phyloP scores from a whole-genome alignment of 2,329 filamentous ascomycete genomes.

The Orbilia oligospora region DNA sequence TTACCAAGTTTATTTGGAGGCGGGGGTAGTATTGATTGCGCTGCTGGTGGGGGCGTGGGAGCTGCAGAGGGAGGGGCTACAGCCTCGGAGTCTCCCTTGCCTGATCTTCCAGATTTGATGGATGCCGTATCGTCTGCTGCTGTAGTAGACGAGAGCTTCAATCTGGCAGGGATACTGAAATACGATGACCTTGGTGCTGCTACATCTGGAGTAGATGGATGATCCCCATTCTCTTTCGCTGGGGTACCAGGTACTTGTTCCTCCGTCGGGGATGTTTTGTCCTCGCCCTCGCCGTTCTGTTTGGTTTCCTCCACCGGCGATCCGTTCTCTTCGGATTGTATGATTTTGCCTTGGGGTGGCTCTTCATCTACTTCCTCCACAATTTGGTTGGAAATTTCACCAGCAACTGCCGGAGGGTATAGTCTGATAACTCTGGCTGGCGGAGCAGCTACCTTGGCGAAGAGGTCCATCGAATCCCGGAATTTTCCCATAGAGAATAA shows the following conservation, averaged over 20 bases:
- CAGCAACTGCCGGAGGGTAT: slow-evolving; percentile 87
- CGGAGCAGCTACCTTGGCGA: slow-evolving; percentile 89
- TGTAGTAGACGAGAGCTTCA: slow-evolving; percentile 34
- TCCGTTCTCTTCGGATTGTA: slow-evolving; percentile 67
- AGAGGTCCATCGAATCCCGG: slow-evolving; percentile 87
- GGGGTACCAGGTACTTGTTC: slow-evolving; percentile 68
- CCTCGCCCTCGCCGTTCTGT: slow-evolving; percentile 70
- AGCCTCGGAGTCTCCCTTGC: slow-evolving; percentile 38
- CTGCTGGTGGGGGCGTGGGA: slow-evolving; percentile 29
- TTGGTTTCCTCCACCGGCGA: slow-evolving; percentile 51
- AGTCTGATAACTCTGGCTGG: slow-evolving; percentile 88
- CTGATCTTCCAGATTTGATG: slow-evolving; percentile 46
- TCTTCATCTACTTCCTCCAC: slow-evolving; percentile 71
- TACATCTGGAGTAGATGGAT: slow-evolving; percentile 35
- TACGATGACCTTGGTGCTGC: slow-evolving; percentile 37
- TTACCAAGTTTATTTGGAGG: slow-evolving; percentile 46
- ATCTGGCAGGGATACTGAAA: slow-evolving; percentile 46
- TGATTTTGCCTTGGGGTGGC: slow-evolving; percentile 43
- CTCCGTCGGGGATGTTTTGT: slow-evolving; percentile 68
- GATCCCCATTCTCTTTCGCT: slow-evolving; percentile 54
- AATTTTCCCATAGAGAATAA: slow-evolving; percentile 88
- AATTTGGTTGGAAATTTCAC: slow-evolving; percentile 75
- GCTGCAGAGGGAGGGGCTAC: slow-evolving; percentile 19
- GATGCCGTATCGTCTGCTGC: slow-evolving; percentile 39
- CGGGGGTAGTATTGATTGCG: slow-evolving; percentile 15